phyloP scores from a whole-genome alignment of 345 rosid species.

The Camelina hispida region DNA sequence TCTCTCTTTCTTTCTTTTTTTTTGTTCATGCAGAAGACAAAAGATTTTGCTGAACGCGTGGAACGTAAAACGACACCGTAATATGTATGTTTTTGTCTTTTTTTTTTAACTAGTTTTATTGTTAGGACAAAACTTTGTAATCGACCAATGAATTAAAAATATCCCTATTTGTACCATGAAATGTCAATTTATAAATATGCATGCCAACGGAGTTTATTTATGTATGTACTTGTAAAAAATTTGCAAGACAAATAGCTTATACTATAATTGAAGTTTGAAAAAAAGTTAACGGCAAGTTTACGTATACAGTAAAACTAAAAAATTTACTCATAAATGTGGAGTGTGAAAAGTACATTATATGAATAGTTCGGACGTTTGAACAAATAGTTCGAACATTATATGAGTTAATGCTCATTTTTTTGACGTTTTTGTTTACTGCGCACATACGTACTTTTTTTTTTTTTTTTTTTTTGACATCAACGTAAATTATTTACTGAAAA shows the following conservation, averaged over 20 bases:
- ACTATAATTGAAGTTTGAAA: slow-evolving; percentile 21
- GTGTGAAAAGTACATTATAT: background rate
- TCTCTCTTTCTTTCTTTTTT: background rate
- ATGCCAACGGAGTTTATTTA: slow-evolving; percentile 37
- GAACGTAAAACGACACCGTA: slow-evolving; percentile 33
- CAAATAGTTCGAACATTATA: too few species aligned
- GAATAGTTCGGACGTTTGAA: too few species aligned
- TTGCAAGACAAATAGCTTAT: background rate
- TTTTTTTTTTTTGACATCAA: background rate
- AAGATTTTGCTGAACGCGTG: slow-evolving; percentile 39
- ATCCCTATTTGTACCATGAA: slow-evolving; percentile 24
- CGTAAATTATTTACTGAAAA: background rate
- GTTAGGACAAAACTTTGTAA: slow-evolving; percentile 38
- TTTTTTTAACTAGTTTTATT: slow-evolving; percentile 18
- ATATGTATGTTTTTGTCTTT: slow-evolving; percentile 29
- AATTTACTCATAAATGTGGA: background rate
- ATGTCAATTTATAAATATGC: slow-evolving; percentile 43
- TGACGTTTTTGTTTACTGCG: too few species aligned
- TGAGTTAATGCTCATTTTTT: too few species aligned
- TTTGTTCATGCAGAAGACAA: slow-evolving; percentile 33
- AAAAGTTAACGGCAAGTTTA: background rate
- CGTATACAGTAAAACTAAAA: background rate
- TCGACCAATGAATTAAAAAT: slow-evolving; percentile 34
- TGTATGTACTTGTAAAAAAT: slow-evolving; percentile 20
- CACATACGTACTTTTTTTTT: too few species aligned